Evolutionary conservation across 2,329 filamentous ascomycete genomes (phyloP), one percentile per base, ranked within the genome.

Genomic region (Leptographium flavum): DNA sequence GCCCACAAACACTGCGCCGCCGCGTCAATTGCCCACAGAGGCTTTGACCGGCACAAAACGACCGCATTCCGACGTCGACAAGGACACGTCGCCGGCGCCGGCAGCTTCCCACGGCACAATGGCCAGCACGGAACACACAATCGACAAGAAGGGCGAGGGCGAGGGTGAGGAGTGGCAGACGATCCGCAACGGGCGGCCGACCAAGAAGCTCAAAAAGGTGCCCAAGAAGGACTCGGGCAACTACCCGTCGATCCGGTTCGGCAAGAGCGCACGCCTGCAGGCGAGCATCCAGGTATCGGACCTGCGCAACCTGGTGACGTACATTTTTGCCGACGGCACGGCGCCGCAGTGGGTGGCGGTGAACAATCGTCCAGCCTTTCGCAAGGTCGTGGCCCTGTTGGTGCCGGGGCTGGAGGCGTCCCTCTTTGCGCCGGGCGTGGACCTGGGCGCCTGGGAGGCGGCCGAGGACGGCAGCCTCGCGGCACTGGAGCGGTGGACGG

Each of bases 321-420:
- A 83, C 59, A 70, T 83, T 47, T 74, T 81, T 47, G 76, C 79
- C 49, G 78, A 83, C 56, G 79, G 78, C 13, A 57, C 70, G 2
- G 70, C 74, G 2, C 79, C 79, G 14, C 74, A 79, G 53, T 83
- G 79, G 75, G 68, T 83, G 38, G 69, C 72, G 38, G 70, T 83
- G 41, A 67, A 67, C 48, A 72, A 83, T 55, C 70, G 79, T 39
- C 71, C 74, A 6, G 69, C 78, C 47, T 78, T 83, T 54, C 68
- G 76, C 51, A 93, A 92, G 63, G 82, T 93, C 27, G 88, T 96
- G 27, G 76, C 85, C 35, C 67, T 98, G 52, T 90, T 95, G 83
- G 79, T 95, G 11, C 92, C 92, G 11, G 92, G 92, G 0, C 65
- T 98, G 22, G 90, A 96, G 58, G 76, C 86, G 56, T 83, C 79